Evolutionary conservation across 140 eudicot genomes (phyloP), one percentile per base, ranked within the genome.

Genomic region (Bidens hawaiensis): DNA sequence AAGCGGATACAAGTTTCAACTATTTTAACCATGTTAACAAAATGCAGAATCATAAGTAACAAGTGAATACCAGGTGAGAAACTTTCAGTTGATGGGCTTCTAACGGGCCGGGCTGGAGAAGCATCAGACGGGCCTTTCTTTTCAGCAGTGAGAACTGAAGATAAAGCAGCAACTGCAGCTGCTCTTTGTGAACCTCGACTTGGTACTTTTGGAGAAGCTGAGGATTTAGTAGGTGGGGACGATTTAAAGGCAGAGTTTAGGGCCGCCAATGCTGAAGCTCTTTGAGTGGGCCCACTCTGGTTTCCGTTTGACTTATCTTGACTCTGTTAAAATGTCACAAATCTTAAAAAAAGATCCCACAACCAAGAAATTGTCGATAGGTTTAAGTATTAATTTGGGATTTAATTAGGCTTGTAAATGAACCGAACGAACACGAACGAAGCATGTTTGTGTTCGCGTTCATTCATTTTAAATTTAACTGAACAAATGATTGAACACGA

Each of bases 141-240:
- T 77, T 93, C 99, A 8, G 96, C 99, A 66, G 95, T 93, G 60
- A 88, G 89, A 71, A 89, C 99, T 0, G 79, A 70, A n/a, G 99
- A 93, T 54, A 93, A 77, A 71, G 99, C 96, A 75, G 99, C 99
- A 46, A 93, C 91, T 17, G 97, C 99, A 68, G 99, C 99, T 69
- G 96, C 97, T 81, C 99, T 70, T 67, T 93, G 99, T 75, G 99
- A 93, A 11, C 90, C 95, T 22, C 69, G 82, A 52, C 81, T 55
- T 1, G 72, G 63, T 40, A 80, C 86, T 27, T 80, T 76, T 52
- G 93, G 68, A 38, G 79, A 74, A 24, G 88, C 65, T 69, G 95
- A 63, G 49, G 85, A 54, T 41, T 65, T 36, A 48, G 83, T 22
- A 48, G 76, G 48, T 12, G 95, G 73, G 25, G 95, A 68, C 30